Conservation (phyloP, 2,329 filamentous ascomycete genomes). For the Fusarium secorum region DNA sequence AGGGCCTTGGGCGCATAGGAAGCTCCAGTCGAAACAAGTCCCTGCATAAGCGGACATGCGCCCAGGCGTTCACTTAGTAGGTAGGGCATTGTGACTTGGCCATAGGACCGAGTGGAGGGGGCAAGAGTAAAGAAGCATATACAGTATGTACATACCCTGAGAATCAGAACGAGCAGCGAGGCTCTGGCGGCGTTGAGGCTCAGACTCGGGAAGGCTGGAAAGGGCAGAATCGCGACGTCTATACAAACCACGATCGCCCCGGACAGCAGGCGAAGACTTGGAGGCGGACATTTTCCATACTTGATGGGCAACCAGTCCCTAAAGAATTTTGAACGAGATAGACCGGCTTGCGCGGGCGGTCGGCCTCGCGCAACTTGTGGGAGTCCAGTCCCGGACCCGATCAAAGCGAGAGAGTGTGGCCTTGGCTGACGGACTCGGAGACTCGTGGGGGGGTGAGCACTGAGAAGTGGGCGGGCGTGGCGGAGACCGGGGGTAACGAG, state of each 20-base stretch:
- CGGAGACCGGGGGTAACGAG: conserved; percentile 26
- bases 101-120: neutral
- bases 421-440: conserved; percentile 32
- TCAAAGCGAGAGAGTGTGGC: conserved; percentile 29
- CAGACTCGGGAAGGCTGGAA: conserved; percentile 35
- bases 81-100: conserved; percentile 20
- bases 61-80: conserved; percentile 6
- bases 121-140: neutral
- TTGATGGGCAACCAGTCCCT: conserved; percentile 39
- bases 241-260: conserved; percentile 42
- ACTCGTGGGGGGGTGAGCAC: conserved; percentile 28
- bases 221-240: conserved; percentile 37
- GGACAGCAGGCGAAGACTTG: conserved; percentile 40
- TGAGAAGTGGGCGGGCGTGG: conserved; percentile 30
- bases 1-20: neutral
- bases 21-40: conserved; percentile 16
- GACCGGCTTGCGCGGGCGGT: conserved; percentile 36
- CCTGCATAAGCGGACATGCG: conserved; percentile 23
- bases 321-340: conserved; percentile 33
- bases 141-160: conserved; percentile 41
- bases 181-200: conserved; percentile 37
- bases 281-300: conserved; percentile 50
- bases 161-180: conserved; percentile 42
- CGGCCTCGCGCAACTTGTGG: conserved; percentile 38
- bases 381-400: conserved; percentile 37